Conservation (phyloP, 1,139 yeast genomes). For the Taphrina deformans region DNA sequence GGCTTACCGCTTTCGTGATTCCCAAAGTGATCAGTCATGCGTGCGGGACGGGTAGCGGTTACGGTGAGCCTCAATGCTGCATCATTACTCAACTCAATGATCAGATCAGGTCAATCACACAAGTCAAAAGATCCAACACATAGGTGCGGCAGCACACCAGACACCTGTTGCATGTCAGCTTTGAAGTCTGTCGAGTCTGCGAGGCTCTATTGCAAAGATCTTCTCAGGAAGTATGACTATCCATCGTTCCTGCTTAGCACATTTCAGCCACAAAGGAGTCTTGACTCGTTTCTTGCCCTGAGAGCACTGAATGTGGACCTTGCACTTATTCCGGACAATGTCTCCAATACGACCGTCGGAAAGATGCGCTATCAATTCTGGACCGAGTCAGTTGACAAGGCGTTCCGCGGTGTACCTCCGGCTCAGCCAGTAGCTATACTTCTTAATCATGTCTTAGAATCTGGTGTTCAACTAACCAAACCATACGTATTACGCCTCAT, state of each 20-base stretch:
- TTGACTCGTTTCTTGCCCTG: constrained; percentile 67
- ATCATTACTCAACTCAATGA: background rate
- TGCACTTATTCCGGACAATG: constrained; percentile 56
- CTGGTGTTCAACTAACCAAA: constrained; percentile 53
- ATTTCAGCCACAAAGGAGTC: constrained; percentile 66
- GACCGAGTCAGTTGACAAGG: constrained; percentile 46
- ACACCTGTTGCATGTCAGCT: constrained; percentile 3
- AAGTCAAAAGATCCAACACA: too few relatives aligned
- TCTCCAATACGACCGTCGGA: constrained; percentile 46
- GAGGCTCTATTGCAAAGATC: constrained; percentile 35
- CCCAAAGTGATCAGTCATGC: background rate
- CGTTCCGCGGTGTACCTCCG: constrained; percentile 43
- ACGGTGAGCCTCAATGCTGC: background rate
- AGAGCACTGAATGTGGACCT: constrained; percentile 70
- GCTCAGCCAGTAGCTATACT: constrained; percentile 66
- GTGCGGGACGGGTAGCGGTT: too few relatives aligned
- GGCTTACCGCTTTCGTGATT: background rate
- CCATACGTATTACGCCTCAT: constrained; percentile 61
- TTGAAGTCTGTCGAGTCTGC: constrained; percentile 35
- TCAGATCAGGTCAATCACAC: constrained; percentile 2
- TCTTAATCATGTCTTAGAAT: constrained; percentile 44
- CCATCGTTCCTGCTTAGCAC: constrained; percentile 68
- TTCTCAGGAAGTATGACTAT: constrained; percentile 55
- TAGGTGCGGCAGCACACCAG: too few relatives aligned
- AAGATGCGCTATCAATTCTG: constrained; percentile 48